Evolutionary conservation across 2,329 filamentous ascomycete species (phyloP), one percentile per base, ranked within the genome.

Genomic region (Phyllachora maydis): DNA sequence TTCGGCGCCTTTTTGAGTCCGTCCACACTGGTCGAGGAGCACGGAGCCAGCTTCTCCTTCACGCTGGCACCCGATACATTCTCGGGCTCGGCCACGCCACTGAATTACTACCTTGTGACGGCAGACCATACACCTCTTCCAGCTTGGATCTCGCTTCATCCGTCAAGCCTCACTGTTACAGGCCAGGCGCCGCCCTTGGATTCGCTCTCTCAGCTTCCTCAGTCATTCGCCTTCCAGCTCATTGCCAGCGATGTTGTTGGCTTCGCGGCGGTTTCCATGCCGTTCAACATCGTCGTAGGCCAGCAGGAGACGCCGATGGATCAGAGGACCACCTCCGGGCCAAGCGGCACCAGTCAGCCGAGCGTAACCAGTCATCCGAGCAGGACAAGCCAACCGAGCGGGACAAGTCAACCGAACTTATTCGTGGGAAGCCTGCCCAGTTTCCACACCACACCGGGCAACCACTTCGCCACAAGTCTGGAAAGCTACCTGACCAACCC

Each of bases 201-300:
- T 28, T 66, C 65, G 14, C 52, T 73, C 7, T 47, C 67, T 17
- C 62, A 71, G 16, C 67, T 68, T 6, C 72, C 79, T 4, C 73
- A 90, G 38, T 60, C 52, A 0, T 88, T 82, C 36, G 59, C 59
- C 11, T 60, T 92, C 27, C 57, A 66, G 29, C 52, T 91, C 5
- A 65, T 88, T 23, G 79, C 77, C 1, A 85, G 76, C 1, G 76
- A 90, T 39, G 63, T 81, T 11, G 52, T 64, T n/a, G 79, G 77
- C 2, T 92, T 83, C 40, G 64, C 74, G 4, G 72, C 68, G 2
- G 57, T 62, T 7, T 59, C 62, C 2, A 40, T 74, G 24, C 49
- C 54, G 0, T 90, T 91, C 41, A 66, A 69, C 5, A 60, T 92
- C 17, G 55, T 71, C 3, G 67, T 91, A 11, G 72, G 72, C 21